Evolutionary conservation across 202 grass and related monocot genomes (phyloP), one percentile per base, ranked within the genome.

Genomic region (Brachypodium distachyon): DNA sequence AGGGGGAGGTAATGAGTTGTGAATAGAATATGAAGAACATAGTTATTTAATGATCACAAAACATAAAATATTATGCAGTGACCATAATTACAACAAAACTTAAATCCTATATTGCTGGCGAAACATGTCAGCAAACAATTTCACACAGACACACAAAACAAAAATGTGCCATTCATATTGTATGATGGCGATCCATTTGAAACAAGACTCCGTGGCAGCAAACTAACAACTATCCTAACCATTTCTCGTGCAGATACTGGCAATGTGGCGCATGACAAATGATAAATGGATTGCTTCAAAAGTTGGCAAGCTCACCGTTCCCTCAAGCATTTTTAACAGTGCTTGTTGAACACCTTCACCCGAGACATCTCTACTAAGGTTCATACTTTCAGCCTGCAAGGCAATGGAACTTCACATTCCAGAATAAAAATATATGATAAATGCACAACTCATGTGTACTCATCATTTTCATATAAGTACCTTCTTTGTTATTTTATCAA

Each of bases 401-500:
- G 28, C 4, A 34, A 41, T 44, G 11, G 12, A 80, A 73, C 37
- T 50, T 53, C 37, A 28, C 46, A 59, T 41, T 12, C 12, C 28
- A 55, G 17, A 47, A 16, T 38, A 13, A 44, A 51, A 52, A 79
- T 27, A 14, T 50, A 78, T 33, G 33, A 49, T n/a, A 17, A 55
- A 61, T 41, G 27, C 9, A 51, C 61, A 9, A 7, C 18, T 28
- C 56, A 53, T 63, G 34, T 18, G 17, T 22, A 56, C 37, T 8
- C 11, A 33, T 40, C 36, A 38, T 37, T 76, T 33, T 22, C 41
- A 51, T 21, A 52, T 4, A 29, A 72, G 39, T 60, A 92, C 89
- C 85, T 88, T 92, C 41, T 92, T 92, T 52, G 85, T 92, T 72
- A 92, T 88, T 81, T 92, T 92, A 88, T 92, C 89, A 66, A 92